These are phyloP conservation scores for Naganishia friedmannii DNA, from an alignment of 768 basidiomycete species.

Conservation along the genomic window DNA sequence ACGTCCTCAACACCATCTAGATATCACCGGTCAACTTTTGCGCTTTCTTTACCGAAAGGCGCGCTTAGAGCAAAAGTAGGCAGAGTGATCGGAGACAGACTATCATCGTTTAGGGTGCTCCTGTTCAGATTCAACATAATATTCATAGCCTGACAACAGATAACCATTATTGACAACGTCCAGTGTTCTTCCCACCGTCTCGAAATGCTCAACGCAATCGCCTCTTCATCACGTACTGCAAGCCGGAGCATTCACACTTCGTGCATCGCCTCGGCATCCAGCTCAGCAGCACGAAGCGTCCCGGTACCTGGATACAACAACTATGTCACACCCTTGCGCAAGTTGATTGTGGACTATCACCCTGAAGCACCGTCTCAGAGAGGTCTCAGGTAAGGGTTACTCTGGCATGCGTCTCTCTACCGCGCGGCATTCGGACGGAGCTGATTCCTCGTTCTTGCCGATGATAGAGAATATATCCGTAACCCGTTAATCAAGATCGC, in stretches of 20 bases:
- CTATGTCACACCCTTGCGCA: constrained; percentile 46
- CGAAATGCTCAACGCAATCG: constrained; percentile 16
- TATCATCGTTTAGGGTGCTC: neutral
- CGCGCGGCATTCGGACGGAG: neutral
- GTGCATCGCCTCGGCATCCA: constrained; percentile 4
- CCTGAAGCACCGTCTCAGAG: constrained; percentile 41
- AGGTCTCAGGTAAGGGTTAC: constrained; percentile 42
- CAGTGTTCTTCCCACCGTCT: neutral
- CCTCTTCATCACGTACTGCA: constrained; percentile 14
- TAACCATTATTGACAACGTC: neutral
- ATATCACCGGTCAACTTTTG: constrained; percentile 9
- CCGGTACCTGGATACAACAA: constrained; percentile 47
- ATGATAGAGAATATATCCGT: constrained; percentile 42
- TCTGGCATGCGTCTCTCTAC: neutral
- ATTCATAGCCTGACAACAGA: neutral
- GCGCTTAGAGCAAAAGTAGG: constrained; percentile 24
- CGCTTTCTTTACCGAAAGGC: constrained; percentile 6
- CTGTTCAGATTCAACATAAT: neutral
- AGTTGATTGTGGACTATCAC: constrained; percentile 48
- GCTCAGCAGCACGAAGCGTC: constrained; percentile 29
- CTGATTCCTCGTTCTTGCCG: neutral
- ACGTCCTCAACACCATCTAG: neutral
- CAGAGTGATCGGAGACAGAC: constrained; percentile 15
- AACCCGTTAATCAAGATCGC: constrained; percentile 42
- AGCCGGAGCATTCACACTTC: constrained; percentile 16